phyloP scores from a whole-genome alignment of 1,139 yeast genomes.

The Taphrina confusa region DNA sequence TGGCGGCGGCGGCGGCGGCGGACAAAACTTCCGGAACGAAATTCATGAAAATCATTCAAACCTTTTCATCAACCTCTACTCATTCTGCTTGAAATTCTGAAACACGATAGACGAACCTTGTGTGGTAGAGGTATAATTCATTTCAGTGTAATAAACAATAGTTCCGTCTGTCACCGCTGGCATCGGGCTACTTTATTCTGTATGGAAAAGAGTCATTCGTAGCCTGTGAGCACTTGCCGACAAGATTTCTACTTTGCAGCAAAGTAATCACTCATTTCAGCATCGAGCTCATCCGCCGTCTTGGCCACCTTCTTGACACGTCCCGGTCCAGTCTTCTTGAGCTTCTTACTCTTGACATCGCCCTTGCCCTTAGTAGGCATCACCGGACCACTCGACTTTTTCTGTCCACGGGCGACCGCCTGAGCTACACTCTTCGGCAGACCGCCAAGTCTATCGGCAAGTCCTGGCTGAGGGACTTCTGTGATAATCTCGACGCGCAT shows the following conservation, averaged over 20 bases:
- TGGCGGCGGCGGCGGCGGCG: no score
- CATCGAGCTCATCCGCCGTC: slow-evolving; percentile 86
- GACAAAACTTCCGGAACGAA: no score
- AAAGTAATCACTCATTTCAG: slow-evolving; percentile 83
- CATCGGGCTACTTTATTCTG: no score
- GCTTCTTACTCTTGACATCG: slow-evolving; percentile 26
- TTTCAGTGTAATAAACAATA: no score
- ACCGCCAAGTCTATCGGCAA: slow-evolving; percentile 51
- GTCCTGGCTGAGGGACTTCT: slow-evolving; percentile 11
- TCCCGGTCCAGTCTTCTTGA: slow-evolving; percentile 35
- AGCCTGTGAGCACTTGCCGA: no score
- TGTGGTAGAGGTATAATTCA: no score
- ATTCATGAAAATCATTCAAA: no score
- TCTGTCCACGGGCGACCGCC: slow-evolving; percentile 45
- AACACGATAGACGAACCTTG: no score
- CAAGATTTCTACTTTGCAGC: slow-evolving; percentile 31
- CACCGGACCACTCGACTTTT: slow-evolving; percentile 49
- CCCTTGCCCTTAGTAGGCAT: slow-evolving; percentile 37
- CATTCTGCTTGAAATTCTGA: no score
- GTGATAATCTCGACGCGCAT: slow-evolving; percentile 41
- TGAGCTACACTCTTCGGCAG: slow-evolving; percentile 35
- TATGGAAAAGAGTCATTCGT: no score
- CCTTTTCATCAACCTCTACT: no score
- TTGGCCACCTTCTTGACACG: slow-evolving; percentile 53
- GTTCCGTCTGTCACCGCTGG: no score